Conservation (phyloP, 208 protist species). For the Leishmania braziliensis region DNA sequence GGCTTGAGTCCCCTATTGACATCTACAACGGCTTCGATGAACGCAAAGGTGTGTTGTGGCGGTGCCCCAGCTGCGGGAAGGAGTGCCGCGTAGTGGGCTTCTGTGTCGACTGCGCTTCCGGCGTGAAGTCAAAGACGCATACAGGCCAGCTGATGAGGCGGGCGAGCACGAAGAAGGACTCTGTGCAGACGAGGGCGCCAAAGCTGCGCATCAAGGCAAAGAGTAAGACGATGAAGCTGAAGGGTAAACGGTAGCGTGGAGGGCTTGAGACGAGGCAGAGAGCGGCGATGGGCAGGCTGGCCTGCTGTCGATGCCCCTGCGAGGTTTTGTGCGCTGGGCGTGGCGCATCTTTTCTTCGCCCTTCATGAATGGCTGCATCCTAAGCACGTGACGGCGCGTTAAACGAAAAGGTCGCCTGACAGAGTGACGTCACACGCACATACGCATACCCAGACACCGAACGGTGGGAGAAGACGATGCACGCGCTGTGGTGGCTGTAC, state of each 20-base stretch:
- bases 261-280: neutral
- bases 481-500: neutral
- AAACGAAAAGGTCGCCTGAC: neutral
- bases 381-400: neutral
- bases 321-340: neutral
- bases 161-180: conserved; percentile 39
- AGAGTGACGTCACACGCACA: neutral
- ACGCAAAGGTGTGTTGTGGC: conserved; percentile 82
- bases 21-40: conserved; percentile 90
- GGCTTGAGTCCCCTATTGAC: conserved; percentile 78
- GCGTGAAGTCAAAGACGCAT: conserved; percentile 67
- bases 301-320: neutral
- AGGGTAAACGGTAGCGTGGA: conserved; percentile 48
- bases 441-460: neutral
- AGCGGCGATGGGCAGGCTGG: no score
- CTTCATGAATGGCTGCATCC: conserved; percentile 5
- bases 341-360: neutral
- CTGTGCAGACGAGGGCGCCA: conserved; percentile 11
- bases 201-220: conserved; percentile 40
- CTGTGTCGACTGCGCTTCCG: conserved; percentile 81
- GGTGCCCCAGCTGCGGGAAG: conserved; percentile 68
- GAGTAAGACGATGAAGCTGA: conserved; percentile 55
- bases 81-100: conserved; percentile 84
- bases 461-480: neutral
- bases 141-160: conserved; percentile 60